Evolutionary conservation across 345 rosid species (phyloP), one percentile per base, ranked within the genome.

Genomic region (Hypericum androsaemum): DNA sequence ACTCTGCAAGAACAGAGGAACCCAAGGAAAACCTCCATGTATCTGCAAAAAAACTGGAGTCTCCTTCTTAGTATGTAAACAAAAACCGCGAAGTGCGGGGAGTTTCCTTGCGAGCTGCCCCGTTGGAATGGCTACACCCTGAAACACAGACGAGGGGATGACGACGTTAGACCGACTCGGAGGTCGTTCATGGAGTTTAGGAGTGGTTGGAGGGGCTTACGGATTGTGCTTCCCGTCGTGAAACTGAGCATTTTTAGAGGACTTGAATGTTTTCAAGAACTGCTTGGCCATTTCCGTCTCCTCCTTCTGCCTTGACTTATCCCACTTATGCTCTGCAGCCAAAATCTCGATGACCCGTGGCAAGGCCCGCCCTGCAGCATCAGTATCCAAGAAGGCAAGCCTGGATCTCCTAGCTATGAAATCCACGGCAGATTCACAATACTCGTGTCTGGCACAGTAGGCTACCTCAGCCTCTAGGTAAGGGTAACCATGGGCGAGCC

Each of bases 381-480:
- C 94, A 0, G 98, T 90, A 71, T 90, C 98, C 7, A 90, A 82
- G 70, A 90, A 90, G 22, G 95, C 98, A 46, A 90, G 86, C 58
- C 98, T 73, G 46, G 84, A 87, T 70, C 98, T 83, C 77, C 98
- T 78, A 5, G 98, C 98, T 55, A 92, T 75, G 72, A 92, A 92
- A 69, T 92, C 96, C 16, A 83, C 70, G 0, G 85, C 95, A 16
- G 98, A 84, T 63, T 84, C 98, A 43, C 96, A 92, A 72, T 81
- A 92, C 71, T 88, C 96, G 1, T 79, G 50, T 40, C 95, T 77
- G 36, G 98, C 96, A 74, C 96, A 90, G 63, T 84, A 90, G 0
- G 98, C 85, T 3, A 79, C 84, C 65, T 79, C 84, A 1, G 84
- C 84, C 69, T 79, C 82, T 35, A 71, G 53, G 61, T 63, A 74